Base-by-base conservation (phyloP, 202 grass and related monocot genomes). In the Cymbopogon flexuosus region DNA sequence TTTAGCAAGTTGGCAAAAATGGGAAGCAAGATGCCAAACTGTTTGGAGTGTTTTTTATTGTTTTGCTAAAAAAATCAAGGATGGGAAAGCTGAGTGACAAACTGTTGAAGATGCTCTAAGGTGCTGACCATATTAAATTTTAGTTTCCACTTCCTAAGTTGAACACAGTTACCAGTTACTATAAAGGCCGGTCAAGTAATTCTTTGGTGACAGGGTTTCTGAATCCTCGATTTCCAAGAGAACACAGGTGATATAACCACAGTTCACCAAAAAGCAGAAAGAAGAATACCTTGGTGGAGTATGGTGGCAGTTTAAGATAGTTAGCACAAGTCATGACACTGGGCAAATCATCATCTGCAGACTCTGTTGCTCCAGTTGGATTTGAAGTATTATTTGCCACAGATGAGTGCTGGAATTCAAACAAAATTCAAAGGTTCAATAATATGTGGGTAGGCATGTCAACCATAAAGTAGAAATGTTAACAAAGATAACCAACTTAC, bases 251-350 rank as follows among this genome's bases (percentile, higher is more conserved):
- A 18, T 6, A 37, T 8, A 58, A 83, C 12, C 64, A 36, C 13
- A 41, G 41, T 68, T 31, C 0, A n/a, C 22, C 29, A 59, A 49
- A 14, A 81, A 65, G 51, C 52, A 69, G 57, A 57, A 75, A 61
- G 72, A 87, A 74, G 33, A 52, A 37, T 57, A 97, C 91, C 87
- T 93, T 97, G n/a, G 84, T 93, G 16, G 94, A 97, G 71, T 97
- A 97, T 5, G 94, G 94, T 6, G 94, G 94, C n/a, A 97, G 91
- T 84, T 97, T 97, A 68, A 97, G 91, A 84, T 93, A 97, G 70
- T 97, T 97, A 51, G 91, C 94, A 68, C 94, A 97, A 30, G 94
- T 97, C 94, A 97, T 97, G 10, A 97, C 94, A 83, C 94, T 97
- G 36, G 94, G 94, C 52, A 97, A 83, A 85, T 93, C 94, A 68